Conservation (phyloP, 169 alveolate species). For the Theileria equi region DNA sequence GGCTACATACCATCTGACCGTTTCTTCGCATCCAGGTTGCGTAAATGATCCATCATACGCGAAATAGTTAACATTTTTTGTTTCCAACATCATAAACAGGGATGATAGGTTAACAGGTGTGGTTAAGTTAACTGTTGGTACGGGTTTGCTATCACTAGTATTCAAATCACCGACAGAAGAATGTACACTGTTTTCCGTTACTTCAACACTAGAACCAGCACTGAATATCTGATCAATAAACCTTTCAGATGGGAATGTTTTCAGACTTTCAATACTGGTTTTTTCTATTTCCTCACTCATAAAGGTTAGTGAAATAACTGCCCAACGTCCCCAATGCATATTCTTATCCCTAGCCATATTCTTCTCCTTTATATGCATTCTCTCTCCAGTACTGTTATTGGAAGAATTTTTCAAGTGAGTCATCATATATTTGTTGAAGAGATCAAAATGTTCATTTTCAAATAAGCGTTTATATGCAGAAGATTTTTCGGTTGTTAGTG, state of each 20-base stretch:
- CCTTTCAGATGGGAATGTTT: conserved; percentile 78
- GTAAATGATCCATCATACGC: conserved; percentile 83
- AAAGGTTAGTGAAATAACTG: conserved; percentile 79
- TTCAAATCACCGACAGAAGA: conserved; percentile 42
- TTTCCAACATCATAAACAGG: conserved; percentile 79
- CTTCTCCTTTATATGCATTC: conserved; percentile 44
- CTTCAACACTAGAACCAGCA: conserved; percentile 53
- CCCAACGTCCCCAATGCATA: conserved; percentile 71
- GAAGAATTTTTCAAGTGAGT: conserved; percentile 55
- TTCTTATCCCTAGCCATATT: conserved; percentile 40
- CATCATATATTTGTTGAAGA: conserved; percentile 43
- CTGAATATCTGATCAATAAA: conserved; percentile 70
- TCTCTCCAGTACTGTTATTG: conserved; percentile 22
- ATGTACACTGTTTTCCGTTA: conserved; percentile 27
- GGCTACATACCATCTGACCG: conserved; percentile 82
- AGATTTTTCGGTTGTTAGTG: conserved; percentile 25
- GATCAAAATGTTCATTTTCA: conserved; percentile 50
- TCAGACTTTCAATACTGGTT: conserved; percentile 69
- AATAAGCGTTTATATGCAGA: conserved; percentile 9
- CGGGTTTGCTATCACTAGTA: conserved; percentile 14
- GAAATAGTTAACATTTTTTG: conserved; percentile 70
- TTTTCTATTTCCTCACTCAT: conserved; percentile 80
- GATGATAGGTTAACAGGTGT: conserved; percentile 75
- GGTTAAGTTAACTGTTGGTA: conserved; percentile 65
- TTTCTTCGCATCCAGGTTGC: conserved; percentile 78